These are phyloP conservation scores for Malassezia slooffiae DNA, from an alignment of 1,284 basidiomycete genomes.

Conservation along the genomic window DNA sequence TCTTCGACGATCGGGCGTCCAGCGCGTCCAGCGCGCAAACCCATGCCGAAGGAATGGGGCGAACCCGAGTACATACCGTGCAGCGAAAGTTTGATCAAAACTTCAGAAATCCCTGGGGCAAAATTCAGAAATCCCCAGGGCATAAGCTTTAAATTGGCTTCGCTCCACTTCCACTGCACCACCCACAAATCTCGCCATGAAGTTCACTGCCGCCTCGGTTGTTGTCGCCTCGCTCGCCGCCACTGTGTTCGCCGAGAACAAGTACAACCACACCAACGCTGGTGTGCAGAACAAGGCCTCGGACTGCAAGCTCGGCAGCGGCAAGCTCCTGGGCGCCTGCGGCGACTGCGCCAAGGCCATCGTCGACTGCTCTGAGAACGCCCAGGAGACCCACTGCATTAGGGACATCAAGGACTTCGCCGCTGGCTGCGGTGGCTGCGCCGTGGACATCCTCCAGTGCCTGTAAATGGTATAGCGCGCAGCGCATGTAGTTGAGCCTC, in stretches of 20 bases:
- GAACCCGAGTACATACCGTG: constrained; percentile 22
- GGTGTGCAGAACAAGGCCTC: not conserved
- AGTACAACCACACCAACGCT: too few relatives aligned
- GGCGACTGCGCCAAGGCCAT: constrained; percentile 12
- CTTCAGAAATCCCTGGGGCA: constrained; percentile 33
- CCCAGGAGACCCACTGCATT: not conserved
- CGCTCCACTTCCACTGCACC: too few relatives aligned
- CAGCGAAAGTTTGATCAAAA: constrained; percentile 21
- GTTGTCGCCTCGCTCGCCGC: too few relatives aligned
- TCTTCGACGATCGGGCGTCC: constrained; percentile 12
- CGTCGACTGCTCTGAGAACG: constrained; percentile 2
- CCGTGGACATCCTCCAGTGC: constrained; percentile 11
- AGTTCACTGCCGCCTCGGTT: too few relatives aligned
- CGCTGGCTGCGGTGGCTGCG: constrained; percentile 11
- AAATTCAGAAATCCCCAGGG: too few relatives aligned
- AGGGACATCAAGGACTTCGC: constrained; percentile 7
- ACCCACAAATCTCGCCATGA: too few relatives aligned
- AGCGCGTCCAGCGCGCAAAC: constrained; percentile 5
- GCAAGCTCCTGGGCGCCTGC: constrained; percentile 8
- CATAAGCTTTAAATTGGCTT: too few relatives aligned
- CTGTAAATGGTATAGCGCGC: too few relatives aligned
- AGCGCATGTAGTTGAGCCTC: too few relatives aligned
- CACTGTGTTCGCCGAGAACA: too few relatives aligned
- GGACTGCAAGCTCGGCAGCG: constrained; percentile 15
- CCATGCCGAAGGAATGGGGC: constrained; percentile 18